phyloP scores from a whole-genome alignment of 2,329 filamentous ascomycete genomes.

The Beauveria brongniartii region DNA sequence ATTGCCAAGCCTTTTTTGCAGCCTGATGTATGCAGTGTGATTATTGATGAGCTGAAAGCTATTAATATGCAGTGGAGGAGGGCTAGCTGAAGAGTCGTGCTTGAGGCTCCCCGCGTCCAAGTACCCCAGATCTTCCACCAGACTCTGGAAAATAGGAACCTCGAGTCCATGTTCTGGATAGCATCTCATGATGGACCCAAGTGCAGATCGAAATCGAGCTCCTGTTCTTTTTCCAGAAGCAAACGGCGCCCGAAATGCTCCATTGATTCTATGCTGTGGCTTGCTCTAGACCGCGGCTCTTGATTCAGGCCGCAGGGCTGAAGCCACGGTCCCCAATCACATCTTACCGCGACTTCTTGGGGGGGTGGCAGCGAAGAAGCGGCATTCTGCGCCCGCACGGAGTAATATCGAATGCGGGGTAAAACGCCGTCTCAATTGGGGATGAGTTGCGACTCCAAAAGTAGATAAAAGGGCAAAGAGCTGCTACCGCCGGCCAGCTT shows the following conservation, averaged over 20 bases:
- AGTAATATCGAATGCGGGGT: constrained; percentile 3
- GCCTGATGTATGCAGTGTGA: too few species aligned
- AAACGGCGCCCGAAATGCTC: background rate
- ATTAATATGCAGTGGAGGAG: too few species aligned
- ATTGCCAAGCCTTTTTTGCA: too few species aligned
- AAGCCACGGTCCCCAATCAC: background rate
- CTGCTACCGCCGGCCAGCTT: background rate
- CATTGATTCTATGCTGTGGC: background rate
- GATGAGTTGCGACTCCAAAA: background rate
- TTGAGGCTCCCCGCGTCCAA: too few species aligned
- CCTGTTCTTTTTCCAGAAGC: background rate
- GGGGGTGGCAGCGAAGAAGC: too few species aligned
- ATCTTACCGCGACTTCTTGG: background rate
- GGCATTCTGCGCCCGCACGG: background rate
- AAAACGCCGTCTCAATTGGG: background rate
- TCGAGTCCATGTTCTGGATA: too few species aligned
- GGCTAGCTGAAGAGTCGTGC: too few species aligned
- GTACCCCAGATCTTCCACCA: too few species aligned
- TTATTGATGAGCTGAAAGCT: too few species aligned
- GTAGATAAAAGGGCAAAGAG: background rate
- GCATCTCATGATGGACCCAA: too few species aligned
- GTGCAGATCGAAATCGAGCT: background rate
- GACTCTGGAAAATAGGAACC: too few species aligned
- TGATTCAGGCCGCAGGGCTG: background rate
- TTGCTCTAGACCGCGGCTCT: background rate